Percentiles rank a stretch among this genome's conserved stretches.
These are phyloP conservation scores for Trypanosomatidae sp. DNA, from an alignment of 208 protist genomes.

Conservation along the genomic window DNA sequence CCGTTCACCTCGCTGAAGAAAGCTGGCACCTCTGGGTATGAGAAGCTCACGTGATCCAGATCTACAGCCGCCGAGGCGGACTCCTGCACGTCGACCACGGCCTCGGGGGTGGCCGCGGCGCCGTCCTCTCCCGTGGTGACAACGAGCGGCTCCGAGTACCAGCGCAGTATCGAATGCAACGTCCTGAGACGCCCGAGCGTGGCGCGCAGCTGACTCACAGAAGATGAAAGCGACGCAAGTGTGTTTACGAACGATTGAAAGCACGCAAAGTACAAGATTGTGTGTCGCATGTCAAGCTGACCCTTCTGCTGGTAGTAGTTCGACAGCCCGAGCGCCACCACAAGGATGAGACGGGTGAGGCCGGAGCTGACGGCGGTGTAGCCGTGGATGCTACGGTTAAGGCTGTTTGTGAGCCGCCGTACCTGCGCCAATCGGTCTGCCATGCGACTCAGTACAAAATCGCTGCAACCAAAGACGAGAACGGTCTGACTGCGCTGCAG, in stretches of 20 bases:
- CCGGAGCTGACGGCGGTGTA: slow-evolving; percentile 57
- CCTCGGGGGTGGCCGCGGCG: neutral
- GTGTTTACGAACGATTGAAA: slow-evolving; percentile 60
- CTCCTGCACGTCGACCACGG: slow-evolving; percentile 19
- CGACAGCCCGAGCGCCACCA: slow-evolving; percentile 59
- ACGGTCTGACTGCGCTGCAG: slow-evolving; percentile 66
- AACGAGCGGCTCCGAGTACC: slow-evolving; percentile 49
- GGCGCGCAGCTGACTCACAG: slow-evolving; percentile 32
- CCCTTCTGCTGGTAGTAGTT: slow-evolving; percentile 54
- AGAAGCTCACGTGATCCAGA: slow-evolving; percentile 47
- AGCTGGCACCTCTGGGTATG: slow-evolving; percentile 46
- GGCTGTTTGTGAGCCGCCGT: slow-evolving; percentile 23
- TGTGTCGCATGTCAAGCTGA: slow-evolving; percentile 54
- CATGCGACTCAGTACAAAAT: slow-evolving; percentile 50
- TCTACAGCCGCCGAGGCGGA: slow-evolving; percentile 21
- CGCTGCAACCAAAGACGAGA: slow-evolving; percentile 53
- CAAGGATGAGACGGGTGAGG: slow-evolving; percentile 60
- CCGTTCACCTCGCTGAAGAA: slow-evolving; percentile 37
- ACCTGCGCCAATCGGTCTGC: slow-evolving; percentile 26
- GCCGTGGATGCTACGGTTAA: slow-evolving; percentile 65
- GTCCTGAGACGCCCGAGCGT: slow-evolving; percentile 51
- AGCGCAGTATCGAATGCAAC: slow-evolving; percentile 49
- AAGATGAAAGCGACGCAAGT: slow-evolving; percentile 37
- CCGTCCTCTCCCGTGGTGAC: neutral
- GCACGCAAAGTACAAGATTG: slow-evolving; percentile 73